Evolutionary conservation across 1,284 basidiomycete genomes (phyloP).

Genomic region (Marasmius sp.): DNA sequence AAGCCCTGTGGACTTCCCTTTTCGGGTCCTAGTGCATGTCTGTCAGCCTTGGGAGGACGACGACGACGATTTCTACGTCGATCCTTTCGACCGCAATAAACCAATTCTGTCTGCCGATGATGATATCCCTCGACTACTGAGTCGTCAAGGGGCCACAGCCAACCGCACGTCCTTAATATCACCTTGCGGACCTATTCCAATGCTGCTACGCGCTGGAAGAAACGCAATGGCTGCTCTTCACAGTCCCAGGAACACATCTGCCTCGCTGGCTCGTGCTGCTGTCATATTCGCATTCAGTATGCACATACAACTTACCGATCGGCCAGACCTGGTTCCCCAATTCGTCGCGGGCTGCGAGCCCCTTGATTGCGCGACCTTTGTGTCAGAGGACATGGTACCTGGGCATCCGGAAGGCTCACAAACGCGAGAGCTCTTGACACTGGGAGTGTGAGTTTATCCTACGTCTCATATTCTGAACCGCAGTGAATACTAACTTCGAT

Average conservation of each 20-base stretch:
- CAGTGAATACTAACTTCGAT: not conserved
- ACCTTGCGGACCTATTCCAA: constrained; percentile 34
- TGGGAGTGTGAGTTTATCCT: not conserved
- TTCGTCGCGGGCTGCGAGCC: constrained; percentile 29
- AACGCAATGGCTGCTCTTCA: constrained; percentile 36
- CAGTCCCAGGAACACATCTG: constrained; percentile 27
- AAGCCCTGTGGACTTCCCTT: constrained; percentile 55
- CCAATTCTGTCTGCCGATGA: constrained; percentile 31
- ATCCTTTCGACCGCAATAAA: constrained; percentile 41
- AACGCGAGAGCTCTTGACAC: constrained; percentile 7
- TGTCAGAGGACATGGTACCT: constrained; percentile 10
- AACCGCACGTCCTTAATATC: constrained; percentile 22
- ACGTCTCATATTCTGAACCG: not conserved
- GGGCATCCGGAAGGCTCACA: not conserved
- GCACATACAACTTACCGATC: constrained; percentile 6
- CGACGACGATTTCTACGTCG: constrained; percentile 41
- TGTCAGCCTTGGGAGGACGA: constrained; percentile 30
- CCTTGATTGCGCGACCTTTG: constrained; percentile 24
- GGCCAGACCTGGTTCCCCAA: constrained; percentile 22
- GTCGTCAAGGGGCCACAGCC: constrained; percentile 25
- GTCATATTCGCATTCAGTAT: constrained; percentile 11
- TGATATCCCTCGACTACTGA: constrained; percentile 31
- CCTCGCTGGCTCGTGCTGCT: constrained; percentile 5
- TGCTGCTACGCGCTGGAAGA: constrained; percentile 40
- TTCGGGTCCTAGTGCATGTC: constrained; percentile 51